Evolutionary conservation across 495 filamentous ascomycete genomes (phyloP), one percentile per base, ranked within the genome.

Genomic region (Penicillium soppii): DNA sequence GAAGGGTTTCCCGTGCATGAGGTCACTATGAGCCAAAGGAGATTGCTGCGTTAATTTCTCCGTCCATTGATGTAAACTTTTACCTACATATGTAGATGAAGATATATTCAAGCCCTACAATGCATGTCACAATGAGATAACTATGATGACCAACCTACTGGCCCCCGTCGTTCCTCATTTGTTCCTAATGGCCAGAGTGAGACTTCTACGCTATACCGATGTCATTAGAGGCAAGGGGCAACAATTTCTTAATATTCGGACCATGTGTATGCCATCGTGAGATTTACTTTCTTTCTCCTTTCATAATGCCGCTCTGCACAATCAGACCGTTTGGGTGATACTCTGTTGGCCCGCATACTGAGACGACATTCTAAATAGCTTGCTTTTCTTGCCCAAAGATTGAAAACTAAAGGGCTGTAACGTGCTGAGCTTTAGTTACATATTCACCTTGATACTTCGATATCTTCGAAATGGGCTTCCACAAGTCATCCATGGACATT

Each of bases 21-120:
- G 47, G 42, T 62, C 59, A 62, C 49, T 12, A 54, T 59, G 56
- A n/a, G n/a, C n/a, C n/a, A n/a, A n/a, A n/a, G n/a, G n/a, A n/a
- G n/a, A n/a, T n/a, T n/a, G n/a, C n/a, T n/a, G n/a, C n/a, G n/a
- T n/a, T n/a, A n/a, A n/a, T n/a, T n/a, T n/a, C n/a, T n/a, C n/a
- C n/a, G n/a, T n/a, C n/a, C n/a, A n/a, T n/a, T n/a, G n/a, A n/a
- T n/a, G n/a, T n/a, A n/a, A n/a, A n/a, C n/a, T n/a, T n/a, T n/a
- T n/a, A n/a, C n/a, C n/a, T n/a, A n/a, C n/a, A n/a, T n/a, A n/a
- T n/a, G n/a, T 10, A 43, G 22, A 10, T 2, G 6, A 6, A 22
- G 17, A 12, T 32, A 10, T 25, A 36, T 17, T 22, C 33, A 37
- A 19, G 7, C n/a, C 5, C 30, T 15, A 20, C 17, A 1, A 1